Conservation (phyloP, 2,329 filamentous ascomycete genomes). For the Aureobasidium leucospermi region DNA sequence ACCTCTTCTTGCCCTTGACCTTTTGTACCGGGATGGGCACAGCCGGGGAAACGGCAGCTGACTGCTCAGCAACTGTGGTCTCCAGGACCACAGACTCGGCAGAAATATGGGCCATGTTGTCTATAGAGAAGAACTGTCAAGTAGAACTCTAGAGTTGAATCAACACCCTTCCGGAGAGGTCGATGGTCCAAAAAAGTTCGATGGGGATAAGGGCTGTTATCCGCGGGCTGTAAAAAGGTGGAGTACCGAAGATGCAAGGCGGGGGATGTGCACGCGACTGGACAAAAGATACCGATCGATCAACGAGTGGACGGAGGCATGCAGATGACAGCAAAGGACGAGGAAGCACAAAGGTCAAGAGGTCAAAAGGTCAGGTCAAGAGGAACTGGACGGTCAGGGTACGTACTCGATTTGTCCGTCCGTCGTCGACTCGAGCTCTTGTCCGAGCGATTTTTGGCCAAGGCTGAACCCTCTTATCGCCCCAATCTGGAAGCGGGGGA, state of each 20-base stretch:
- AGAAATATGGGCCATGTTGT: constrained; percentile 10
- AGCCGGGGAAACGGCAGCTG: background rate
- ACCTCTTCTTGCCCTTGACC: constrained; percentile 59
- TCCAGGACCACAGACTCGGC: constrained; percentile 9
- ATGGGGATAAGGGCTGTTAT: constrained; percentile 7
- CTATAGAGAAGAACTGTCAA: background rate
- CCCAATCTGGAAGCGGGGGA: constrained; percentile 9
- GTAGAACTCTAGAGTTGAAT: background rate
- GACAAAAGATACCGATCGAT: background rate
- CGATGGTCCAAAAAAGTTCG: background rate
- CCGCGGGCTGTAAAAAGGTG: constrained; percentile 1
- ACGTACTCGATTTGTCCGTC: constrained; percentile 11
- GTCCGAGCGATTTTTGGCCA: constrained; percentile 7
- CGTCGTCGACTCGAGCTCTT: background rate
- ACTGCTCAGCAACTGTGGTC: background rate
- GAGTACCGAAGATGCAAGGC: background rate
- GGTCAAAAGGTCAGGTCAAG: background rate
- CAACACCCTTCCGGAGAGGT: constrained; percentile 3
- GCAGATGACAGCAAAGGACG: constrained; percentile 3
- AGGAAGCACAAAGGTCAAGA: constrained; percentile 3
- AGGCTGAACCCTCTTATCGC: constrained; percentile 10
- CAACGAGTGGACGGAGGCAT: constrained; percentile 9
- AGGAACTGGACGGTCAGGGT: background rate
- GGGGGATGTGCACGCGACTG: constrained; percentile 8
- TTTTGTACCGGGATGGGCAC: constrained; percentile 37